Conservation (phyloP, 768 basidiomycete species). For the Boletus rubroflammeus region DNA sequence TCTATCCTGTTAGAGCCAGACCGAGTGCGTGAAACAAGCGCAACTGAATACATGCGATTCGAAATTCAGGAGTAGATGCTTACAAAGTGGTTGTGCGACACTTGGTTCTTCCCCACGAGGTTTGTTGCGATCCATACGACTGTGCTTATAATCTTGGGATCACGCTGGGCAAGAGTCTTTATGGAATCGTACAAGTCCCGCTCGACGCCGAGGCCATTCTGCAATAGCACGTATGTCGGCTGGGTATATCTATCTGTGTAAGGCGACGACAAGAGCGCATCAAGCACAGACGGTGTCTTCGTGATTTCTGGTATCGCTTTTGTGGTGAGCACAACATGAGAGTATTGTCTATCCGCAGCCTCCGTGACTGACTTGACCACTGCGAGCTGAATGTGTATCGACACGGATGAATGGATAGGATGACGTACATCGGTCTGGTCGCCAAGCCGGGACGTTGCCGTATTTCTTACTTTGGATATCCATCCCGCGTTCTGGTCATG, state of each 20-base stretch:
- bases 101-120: constrained; percentile 41
- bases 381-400: constrained; percentile 22
- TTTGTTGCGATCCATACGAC: constrained; percentile 56
- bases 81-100: constrained; percentile 53
- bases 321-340: constrained; percentile 63
- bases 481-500: constrained; percentile 45
- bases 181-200: constrained; percentile 56
- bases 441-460: constrained; percentile 55
- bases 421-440: constrained; percentile 53
- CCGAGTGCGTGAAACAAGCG: neutral
- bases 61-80: constrained; percentile 17
- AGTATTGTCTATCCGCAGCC: constrained; percentile 58
- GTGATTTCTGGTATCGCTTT: constrained; percentile 68
- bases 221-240: constrained; percentile 58
- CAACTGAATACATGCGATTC: neutral
- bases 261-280: constrained; percentile 47
- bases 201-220: constrained; percentile 69
- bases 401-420: constrained; percentile 28
- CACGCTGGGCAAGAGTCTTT: constrained; percentile 37
- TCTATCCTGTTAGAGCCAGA: constrained; percentile 32
- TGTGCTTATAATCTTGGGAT: constrained; percentile 52
- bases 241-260: constrained; percentile 46
- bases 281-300: constrained; percentile 53
- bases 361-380: constrained; percentile 57
- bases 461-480: constrained; percentile 57